Evolutionary conservation across 768 basidiomycete species (phyloP).

Genomic region (Udeniomyces megalosporus): DNA sequence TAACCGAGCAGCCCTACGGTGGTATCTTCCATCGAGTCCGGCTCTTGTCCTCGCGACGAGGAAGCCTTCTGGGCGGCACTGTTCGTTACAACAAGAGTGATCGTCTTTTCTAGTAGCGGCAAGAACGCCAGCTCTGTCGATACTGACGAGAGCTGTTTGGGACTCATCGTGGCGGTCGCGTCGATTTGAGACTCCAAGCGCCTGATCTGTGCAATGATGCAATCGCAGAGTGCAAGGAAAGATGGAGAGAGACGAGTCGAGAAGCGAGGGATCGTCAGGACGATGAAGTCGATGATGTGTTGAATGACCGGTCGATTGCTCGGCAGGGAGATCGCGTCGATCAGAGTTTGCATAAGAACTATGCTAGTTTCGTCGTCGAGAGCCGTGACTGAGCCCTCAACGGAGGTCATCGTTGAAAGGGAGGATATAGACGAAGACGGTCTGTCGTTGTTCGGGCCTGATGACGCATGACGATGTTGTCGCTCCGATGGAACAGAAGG

Average conservation of each 20-base stretch:
- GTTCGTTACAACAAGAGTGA: slow-evolving; percentile 47
- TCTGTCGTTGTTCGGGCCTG: neutral
- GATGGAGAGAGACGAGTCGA: slow-evolving; percentile 51
- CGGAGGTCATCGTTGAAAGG: no score
- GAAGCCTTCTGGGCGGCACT: neutral
- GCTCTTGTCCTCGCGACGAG: neutral
- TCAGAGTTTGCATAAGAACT: slow-evolving; percentile 56
- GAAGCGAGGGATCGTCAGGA: slow-evolving; percentile 78
- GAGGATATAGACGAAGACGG: neutral
- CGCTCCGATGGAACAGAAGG: neutral
- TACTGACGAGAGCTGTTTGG: slow-evolving; percentile 15
- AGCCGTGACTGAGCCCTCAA: neutral
- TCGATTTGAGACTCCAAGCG: neutral
- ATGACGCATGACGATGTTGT: neutral
- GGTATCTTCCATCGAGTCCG: neutral
- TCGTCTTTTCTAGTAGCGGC: slow-evolving; percentile 64
- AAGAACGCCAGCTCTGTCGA: slow-evolving; percentile 54
- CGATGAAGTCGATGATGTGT: slow-evolving; percentile 91
- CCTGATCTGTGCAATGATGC: slow-evolving; percentile 39
- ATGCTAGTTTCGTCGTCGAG: slow-evolving; percentile 22
- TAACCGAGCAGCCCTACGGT: slow-evolving; percentile 56
- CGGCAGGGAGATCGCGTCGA: slow-evolving; percentile 56
- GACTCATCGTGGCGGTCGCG: no score
- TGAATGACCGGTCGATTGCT: slow-evolving; percentile 68
- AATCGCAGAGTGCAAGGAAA: slow-evolving; percentile 59